Evolutionary conservation across 2,329 filamentous ascomycete genomes (phyloP).

Genomic region (Knoxdaviesia proteae): DNA sequence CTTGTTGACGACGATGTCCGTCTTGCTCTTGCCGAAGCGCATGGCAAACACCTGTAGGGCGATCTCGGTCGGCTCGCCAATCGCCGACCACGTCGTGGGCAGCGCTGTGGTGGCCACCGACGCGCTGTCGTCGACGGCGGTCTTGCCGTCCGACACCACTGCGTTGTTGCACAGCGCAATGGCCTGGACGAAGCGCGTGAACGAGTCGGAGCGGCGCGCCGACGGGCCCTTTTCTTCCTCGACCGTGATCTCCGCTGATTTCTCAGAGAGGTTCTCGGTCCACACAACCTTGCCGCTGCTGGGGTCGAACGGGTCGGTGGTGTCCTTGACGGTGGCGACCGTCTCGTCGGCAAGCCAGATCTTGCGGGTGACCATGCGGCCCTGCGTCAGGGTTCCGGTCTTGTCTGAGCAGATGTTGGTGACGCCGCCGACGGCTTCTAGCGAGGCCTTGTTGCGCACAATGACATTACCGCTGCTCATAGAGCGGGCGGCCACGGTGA

Average conservation of each 20-base stretch:
- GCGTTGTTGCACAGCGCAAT: conserved; percentile 43
- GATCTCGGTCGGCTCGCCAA: conserved; percentile 55
- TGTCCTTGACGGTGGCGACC: conserved; percentile 29
- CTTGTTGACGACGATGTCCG: conserved; percentile 15
- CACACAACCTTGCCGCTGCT: conserved; percentile 30
- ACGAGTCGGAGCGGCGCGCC: conserved; percentile 9
- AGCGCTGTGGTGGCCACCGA: conserved; percentile 3
- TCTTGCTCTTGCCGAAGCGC: conserved; percentile 38
- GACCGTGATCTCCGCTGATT: conserved; percentile 9
- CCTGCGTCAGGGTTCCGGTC: conserved; percentile 45
- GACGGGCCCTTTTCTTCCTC: conserved; percentile 5
- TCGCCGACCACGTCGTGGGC: conserved; percentile 35
- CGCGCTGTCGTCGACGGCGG: conserved; percentile 1
- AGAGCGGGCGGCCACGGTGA: conserved; percentile 43
- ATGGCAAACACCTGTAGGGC: conserved; percentile 56
- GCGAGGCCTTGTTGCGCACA: conserved; percentile 40
- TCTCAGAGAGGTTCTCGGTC: conserved; percentile 16
- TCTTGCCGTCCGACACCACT: conserved; percentile 21
- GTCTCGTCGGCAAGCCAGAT: conserved; percentile 37
- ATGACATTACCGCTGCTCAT: conserved; percentile 46
- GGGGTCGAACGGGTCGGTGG: conserved; percentile 39
- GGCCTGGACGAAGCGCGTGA: conserved; percentile 29
- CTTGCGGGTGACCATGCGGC: conserved; percentile 44
- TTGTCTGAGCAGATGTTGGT: conserved; percentile 53
- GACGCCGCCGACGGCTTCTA: conserved; percentile 49